Base-by-base conservation (phyloP, 306 rosid genomes). In the Mimosa pudica region DNA sequence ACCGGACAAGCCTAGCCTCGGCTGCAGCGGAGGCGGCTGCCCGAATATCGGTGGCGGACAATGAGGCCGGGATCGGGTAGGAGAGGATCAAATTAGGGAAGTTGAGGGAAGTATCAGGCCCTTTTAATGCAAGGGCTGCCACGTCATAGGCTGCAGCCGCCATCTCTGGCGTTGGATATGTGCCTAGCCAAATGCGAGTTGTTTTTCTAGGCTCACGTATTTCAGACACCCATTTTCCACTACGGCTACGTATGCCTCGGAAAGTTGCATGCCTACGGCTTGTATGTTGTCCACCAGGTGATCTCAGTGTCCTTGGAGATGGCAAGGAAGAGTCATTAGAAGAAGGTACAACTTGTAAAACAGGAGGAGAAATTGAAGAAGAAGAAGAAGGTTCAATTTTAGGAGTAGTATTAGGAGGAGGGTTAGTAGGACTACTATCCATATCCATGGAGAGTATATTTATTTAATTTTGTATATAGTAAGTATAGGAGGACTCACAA, bases 141-240 rank as follows among this genome's bases (percentile, higher is more conserved):
- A 88, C 98, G 44, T 95, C 99, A 24, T 95, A 95, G 0, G 99
- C 99, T 0, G 99, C 97, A 0, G 99, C 99, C 0, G 99, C 98
- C 99, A 92, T 95, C 42, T 95, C 98, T 0, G 98, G 83, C 2
- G 86, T 84, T 0, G 94, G 87, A 68, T 92, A 93, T 0, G 99
- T 95, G 0, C 99, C 99, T 0, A 95, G 95, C 99, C 99, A 95
- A 70, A 95, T 91, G 80, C 99, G 92, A 12, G 86, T 90, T 8
- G 96, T 79, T 75, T 95, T 93, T 45, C 96, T 92, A 11, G 99
- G 99, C 92, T 95, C 97, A 0, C 99, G 81, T 69, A 95, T 95
- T 84, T 95, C 99, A 1, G 98, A 95, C 35, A 93, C 99, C 99
- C 99, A 95, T 62, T 95, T 95, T 3, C 99, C 94, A 38, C 96